Evolutionary conservation across 2,329 filamentous ascomycete genomes (phyloP), one percentile per base, ranked within the genome.

Genomic region (Bipolaris sorokiniana): DNA sequence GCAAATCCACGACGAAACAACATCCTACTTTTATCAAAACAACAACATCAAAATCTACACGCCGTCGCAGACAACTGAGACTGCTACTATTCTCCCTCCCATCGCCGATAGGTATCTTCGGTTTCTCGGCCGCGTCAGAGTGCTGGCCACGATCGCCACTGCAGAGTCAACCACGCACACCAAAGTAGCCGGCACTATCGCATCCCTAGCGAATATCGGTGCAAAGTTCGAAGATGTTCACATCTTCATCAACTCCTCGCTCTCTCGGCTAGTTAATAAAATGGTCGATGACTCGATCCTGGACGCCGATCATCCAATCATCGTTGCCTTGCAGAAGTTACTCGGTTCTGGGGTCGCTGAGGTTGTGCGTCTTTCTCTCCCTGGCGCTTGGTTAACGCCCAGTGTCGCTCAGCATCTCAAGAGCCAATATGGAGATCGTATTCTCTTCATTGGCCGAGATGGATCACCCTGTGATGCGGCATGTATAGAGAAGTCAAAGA

Each of bases 11-110:
- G 6, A 56, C 3, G 68, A 72, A 51, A 58, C 62, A 7, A 51
- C 63, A 1, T 64, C 68, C 7, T 64, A 65, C 54, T 70, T 67
- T 42, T 70, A 70, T 57, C 53, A 67, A 22, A 42, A 65, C 11
- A 64, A 59, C 31, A 1, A 26, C 20, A 60, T 67, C 20, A 23
- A 13, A 13, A 18, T 66, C 46, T 38, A 57, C 7, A 13, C 47
- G 11, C 48, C 54, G 5, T 48, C 50, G 9, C 23, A 23, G 5
- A 9, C 28, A 3, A 54, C 51, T 3, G 28, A 47, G 15, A 49
- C 26, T 10, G 56, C 62, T 5, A 66, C 58, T n/a, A 54, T 67
- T 15, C 48, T 64, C 10, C 55, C 64, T 40, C 61, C 61, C 1
- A 59, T 69, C 20, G 51, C 64, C 6, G 65, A 69, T 20, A 59